A percentile compares a stretch with the other conserved stretches of the same genome.
Conservation (phyloP, 257 asterid species). For the Verbena officinalis region DNA sequence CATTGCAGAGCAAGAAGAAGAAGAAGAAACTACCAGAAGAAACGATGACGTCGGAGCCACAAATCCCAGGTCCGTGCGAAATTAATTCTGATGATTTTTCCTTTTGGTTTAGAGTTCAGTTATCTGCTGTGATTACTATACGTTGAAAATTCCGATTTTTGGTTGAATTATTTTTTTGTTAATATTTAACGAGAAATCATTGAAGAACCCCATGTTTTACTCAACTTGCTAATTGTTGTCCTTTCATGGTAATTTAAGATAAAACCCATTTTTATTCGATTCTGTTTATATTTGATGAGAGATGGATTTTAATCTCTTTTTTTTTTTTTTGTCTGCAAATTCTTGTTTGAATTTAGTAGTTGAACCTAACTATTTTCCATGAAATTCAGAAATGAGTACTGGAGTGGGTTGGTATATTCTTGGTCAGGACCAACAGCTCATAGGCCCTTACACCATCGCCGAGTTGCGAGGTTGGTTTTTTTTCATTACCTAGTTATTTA, state of each 20-base stretch:
- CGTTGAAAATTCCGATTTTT: not conserved
- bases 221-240: not conserved
- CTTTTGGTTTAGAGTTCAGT: not conserved
- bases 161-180: not conserved
- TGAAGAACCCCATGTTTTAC: not conserved
- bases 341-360: slow-evolving; percentile 23
- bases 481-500: slow-evolving; percentile 7
- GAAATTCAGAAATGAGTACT: slow-evolving; percentile 41
- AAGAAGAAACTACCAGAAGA: slow-evolving; percentile 30
- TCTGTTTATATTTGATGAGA: slow-evolving; percentile 15
- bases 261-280: not conserved
- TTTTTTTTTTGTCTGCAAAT: too few species aligned
- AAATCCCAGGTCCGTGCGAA: slow-evolving; percentile 35
- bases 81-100: not conserved
- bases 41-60: slow-evolving; percentile 46
- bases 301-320: not conserved
- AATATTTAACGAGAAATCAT: not conserved
- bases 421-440: slow-evolving; percentile 67
- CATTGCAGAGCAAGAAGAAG: slow-evolving; percentile 23
- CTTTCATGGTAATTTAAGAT: not conserved
- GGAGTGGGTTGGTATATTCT: slow-evolving; percentile 87
- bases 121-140: not conserved
- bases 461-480: slow-evolving; percentile 78
- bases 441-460: slow-evolving; percentile 81
- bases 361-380: slow-evolving; percentile 31